Conservation (phyloP, 2,329 filamentous ascomycete species). For the Didymella lethalis region DNA sequence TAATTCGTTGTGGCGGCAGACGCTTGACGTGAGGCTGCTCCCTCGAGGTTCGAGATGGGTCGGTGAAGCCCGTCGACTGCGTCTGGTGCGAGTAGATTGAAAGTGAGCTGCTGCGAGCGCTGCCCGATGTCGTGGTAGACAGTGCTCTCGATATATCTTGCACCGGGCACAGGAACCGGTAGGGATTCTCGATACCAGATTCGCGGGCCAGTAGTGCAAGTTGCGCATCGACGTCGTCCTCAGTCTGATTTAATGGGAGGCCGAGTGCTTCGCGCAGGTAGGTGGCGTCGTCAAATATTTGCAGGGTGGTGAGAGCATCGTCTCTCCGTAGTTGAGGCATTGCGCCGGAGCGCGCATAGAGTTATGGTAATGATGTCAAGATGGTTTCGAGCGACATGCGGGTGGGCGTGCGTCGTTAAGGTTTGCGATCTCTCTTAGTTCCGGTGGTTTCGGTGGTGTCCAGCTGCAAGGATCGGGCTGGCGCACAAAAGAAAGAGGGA, state of each 20-base stretch:
- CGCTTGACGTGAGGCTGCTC: constrained; percentile 36
- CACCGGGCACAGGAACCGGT: constrained; percentile 39
- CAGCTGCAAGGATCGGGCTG: constrained; percentile 10
- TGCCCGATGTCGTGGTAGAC: constrained; percentile 43
- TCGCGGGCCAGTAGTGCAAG: constrained; percentile 40
- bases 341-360: constrained; percentile 46
- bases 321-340: constrained; percentile 41
- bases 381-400: constrained; percentile 27
- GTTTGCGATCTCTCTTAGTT: constrained; percentile 15
- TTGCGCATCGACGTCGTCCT: constrained; percentile 44
- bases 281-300: constrained; percentile 47
- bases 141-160: constrained; percentile 39
- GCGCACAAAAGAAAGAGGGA: constrained; percentile 16
- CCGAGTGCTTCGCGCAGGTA: constrained; percentile 44
- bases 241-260: constrained; percentile 36
- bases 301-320: constrained; percentile 37
- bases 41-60: constrained; percentile 44
- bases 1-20: constrained; percentile 28
- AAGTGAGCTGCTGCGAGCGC: constrained; percentile 43
- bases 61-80: constrained; percentile 46
- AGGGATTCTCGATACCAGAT: constrained; percentile 46
- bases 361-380: constrained; percentile 37
- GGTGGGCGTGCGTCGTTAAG: constrained; percentile 26
- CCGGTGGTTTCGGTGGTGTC: not conserved
- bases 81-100: constrained; percentile 48